A percentile compares a stretch with the other conserved stretches of the same genome.
phyloP scores from a whole-genome alignment of 1,139 yeast genomes.

The Sporopachydermia cereana region DNA sequence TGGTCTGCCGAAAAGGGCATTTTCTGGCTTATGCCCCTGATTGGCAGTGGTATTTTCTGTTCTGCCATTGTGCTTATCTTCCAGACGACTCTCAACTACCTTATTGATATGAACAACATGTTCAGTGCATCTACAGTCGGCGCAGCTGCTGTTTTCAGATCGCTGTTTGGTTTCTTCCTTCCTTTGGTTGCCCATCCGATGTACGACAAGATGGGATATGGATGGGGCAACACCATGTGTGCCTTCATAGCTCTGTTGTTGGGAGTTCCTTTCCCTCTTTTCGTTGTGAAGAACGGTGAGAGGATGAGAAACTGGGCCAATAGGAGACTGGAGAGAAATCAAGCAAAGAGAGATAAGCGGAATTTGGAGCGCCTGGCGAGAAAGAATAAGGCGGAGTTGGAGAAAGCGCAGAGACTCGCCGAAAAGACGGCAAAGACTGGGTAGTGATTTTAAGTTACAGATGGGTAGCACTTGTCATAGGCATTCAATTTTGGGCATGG shows the following conservation, averaged over 20 bases:
- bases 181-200: slow-evolving; percentile 24
- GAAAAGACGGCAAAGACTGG: neutral
- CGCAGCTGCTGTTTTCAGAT: slow-evolving; percentile 51
- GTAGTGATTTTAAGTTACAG: too few species aligned
- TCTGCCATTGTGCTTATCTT: slow-evolving; percentile 47
- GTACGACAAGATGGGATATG: slow-evolving; percentile 34
- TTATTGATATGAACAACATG: slow-evolving; percentile 55
- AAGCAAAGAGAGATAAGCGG: slow-evolving; percentile 12
- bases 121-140: slow-evolving; percentile 51
- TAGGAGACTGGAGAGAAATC: slow-evolving; percentile 28
- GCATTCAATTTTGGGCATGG: too few species aligned
- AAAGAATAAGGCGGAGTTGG: slow-evolving; percentile 1
- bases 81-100: slow-evolving; percentile 46
- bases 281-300: slow-evolving; percentile 46
- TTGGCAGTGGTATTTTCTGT: slow-evolving; percentile 46
- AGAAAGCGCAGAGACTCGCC: neutral
- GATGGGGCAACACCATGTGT: slow-evolving; percentile 57
- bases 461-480: too few species aligned
- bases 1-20: slow-evolving; percentile 43
- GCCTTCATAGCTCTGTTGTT: slow-evolving; percentile 42
- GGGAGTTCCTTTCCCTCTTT: slow-evolving; percentile 54
- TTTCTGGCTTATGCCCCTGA: slow-evolving; percentile 44
- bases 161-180: slow-evolving; percentile 44
- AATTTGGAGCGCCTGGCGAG: slow-evolving; percentile 4
- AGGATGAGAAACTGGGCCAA: slow-evolving; percentile 46